These are phyloP conservation scores for Psilocybe sp. DNA, from an alignment of 768 basidiomycete species.

Conservation along the genomic window DNA sequence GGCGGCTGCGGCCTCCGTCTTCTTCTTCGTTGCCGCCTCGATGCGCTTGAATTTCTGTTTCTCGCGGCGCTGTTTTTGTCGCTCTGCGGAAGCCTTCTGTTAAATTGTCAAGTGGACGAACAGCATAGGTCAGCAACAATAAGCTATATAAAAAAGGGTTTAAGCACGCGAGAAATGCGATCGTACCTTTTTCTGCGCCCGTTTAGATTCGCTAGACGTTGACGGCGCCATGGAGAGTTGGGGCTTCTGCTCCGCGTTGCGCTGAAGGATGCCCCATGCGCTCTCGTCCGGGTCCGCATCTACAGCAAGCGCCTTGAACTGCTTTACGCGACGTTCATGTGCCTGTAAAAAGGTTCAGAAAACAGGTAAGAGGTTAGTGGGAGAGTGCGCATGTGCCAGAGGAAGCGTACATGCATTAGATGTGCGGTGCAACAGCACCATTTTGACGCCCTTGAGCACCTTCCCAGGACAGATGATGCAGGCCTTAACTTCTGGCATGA, in stretches of 20 bases:
- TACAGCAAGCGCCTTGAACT: constrained; percentile 41
- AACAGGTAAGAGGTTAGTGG: background rate
- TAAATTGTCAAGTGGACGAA: background rate
- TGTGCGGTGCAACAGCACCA: constrained; percentile 54
- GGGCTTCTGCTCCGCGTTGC: constrained; percentile 23
- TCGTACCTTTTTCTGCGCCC: constrained; percentile 61
- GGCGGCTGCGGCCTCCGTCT: background rate
- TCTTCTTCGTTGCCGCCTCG: constrained; percentile 21
- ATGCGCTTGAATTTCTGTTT: constrained; percentile 46
- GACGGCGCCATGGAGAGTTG: constrained; percentile 19
- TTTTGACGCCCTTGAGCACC: constrained; percentile 55
- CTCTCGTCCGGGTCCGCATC: constrained; percentile 39
- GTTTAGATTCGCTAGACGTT: constrained; percentile 43
- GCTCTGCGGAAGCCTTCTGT: constrained; percentile 46
- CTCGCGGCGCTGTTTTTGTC: constrained; percentile 44
- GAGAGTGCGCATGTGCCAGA: constrained; percentile 7
- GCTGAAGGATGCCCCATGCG: constrained; percentile 43
- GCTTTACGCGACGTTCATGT: constrained; percentile 59
- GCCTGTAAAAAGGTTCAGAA: constrained; percentile 38
- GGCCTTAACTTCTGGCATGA: constrained; percentile 51
- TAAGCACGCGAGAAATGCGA: background rate
- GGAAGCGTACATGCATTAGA: constrained; percentile 58
- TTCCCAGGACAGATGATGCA: constrained; percentile 76
- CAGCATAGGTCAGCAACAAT: background rate
- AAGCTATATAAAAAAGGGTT: background rate